These are phyloP conservation scores for Wickerhamiella nectarea DNA, from an alignment of 805 yeast genomes.

Conservation along the genomic window DNA sequence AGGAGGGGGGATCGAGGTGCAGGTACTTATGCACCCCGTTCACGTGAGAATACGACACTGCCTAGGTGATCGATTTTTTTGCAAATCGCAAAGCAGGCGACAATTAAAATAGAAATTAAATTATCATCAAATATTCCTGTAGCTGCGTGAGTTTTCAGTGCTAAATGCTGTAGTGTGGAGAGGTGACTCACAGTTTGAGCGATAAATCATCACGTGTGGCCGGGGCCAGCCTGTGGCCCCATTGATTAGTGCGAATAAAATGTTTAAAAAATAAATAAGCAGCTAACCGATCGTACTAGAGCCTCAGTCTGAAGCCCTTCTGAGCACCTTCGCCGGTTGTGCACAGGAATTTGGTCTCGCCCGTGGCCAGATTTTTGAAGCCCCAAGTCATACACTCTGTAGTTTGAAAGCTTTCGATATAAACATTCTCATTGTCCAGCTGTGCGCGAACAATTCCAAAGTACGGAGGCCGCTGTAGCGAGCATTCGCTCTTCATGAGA, in stretches of 20 bases:
- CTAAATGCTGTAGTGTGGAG: no score
- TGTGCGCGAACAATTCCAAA: conserved; percentile 13
- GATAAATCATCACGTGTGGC: no score
- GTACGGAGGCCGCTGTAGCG: conserved; percentile 8
- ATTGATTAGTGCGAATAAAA: not conserved
- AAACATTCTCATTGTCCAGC: not conserved
- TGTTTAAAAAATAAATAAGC: no score
- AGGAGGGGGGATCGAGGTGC: not conserved
- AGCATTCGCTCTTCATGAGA: not conserved
- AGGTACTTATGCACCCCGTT: not conserved
- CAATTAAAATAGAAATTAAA: not conserved
- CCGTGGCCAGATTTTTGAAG: not conserved
- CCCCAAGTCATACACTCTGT: conserved; percentile 15
- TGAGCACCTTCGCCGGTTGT: not conserved
- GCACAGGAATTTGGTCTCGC: not conserved
- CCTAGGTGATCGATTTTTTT: not conserved
- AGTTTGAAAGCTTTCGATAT: conserved; percentile 17
- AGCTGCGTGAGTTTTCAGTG: no score
- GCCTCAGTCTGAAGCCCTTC: not conserved
- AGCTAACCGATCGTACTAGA: no score
- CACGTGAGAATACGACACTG: not conserved
- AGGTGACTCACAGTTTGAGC: no score
- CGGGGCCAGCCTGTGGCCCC: no score
- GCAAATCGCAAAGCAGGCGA: no score
- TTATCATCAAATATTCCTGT: no score